Conservation (phyloP, 2,329 filamentous ascomycete genomes). For the Hymenoscyphus occultus region DNA sequence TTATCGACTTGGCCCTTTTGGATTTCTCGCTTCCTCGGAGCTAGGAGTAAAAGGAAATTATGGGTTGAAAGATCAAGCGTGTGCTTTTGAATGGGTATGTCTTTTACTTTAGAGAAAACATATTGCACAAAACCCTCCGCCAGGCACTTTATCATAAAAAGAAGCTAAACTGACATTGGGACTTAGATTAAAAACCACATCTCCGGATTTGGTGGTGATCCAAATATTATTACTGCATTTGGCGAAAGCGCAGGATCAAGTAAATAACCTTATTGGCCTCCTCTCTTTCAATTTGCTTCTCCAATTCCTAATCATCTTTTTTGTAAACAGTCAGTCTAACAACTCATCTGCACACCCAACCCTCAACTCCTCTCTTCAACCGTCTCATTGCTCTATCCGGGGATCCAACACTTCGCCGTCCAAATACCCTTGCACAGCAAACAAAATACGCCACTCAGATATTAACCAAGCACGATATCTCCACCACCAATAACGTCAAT, state of each 20-base stretch:
- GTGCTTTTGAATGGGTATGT: slow-evolving; percentile 33
- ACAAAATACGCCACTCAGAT: slow-evolving; percentile 12
- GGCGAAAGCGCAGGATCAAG: slow-evolving; percentile 40
- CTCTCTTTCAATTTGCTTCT: neutral
- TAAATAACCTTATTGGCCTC: slow-evolving; percentile 1
- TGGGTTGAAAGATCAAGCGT: slow-evolving; percentile 23
- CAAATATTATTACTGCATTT: slow-evolving; percentile 33
- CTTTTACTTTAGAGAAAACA: no score
- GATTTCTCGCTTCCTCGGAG: slow-evolving; percentile 21
- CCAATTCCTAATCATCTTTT: neutral
- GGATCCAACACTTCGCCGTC: slow-evolving; percentile 21
- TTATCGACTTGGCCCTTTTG: slow-evolving; percentile 24
- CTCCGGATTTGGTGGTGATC: slow-evolving; percentile 36
- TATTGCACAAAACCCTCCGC: no score
- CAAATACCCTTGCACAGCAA: slow-evolving; percentile 18
- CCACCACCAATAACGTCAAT: slow-evolving; percentile 1
- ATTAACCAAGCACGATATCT: slow-evolving; percentile 9
- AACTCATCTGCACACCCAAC: slow-evolving; percentile 14
- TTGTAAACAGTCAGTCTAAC: slow-evolving; percentile 17
- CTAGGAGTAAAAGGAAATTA: slow-evolving; percentile 19
- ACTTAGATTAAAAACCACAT: slow-evolving; percentile 29
- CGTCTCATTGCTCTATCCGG: slow-evolving; percentile 24
- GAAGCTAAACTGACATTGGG: no score
- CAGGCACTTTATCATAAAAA: no score
- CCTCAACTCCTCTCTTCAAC: slow-evolving; percentile 16